phyloP scores from a whole-genome alignment of 352 stramenopile genomes.

The Thraustotheca clavata region DNA sequence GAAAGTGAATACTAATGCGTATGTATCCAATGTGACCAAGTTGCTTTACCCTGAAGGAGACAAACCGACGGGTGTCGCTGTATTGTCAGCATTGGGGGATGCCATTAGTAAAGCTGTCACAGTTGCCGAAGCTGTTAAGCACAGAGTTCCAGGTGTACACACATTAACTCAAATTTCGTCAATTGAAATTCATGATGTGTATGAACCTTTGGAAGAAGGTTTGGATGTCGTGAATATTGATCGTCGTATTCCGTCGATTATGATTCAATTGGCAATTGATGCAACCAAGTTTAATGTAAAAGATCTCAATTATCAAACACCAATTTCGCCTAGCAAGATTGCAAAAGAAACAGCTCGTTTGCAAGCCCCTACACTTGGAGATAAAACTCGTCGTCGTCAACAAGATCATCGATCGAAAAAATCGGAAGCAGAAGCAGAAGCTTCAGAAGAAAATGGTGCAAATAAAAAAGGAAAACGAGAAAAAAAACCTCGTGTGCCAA shows the following conservation, averaged over 20 bases:
- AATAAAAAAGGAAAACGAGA: slow-evolving; percentile 16
- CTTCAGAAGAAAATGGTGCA: slow-evolving; percentile 19
- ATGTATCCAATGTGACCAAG: slow-evolving; percentile 50
- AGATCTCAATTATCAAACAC: slow-evolving; percentile 62
- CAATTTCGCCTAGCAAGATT: slow-evolving; percentile 31
- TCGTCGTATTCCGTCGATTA: slow-evolving; percentile 64
- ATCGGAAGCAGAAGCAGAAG: slow-evolving; percentile 2
- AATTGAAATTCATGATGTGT: slow-evolving; percentile 72
- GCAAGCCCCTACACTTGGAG: no score
- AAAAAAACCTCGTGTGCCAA: slow-evolving; percentile 1
- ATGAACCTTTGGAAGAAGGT: slow-evolving; percentile 78
- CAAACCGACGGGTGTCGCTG: slow-evolving; percentile 25
- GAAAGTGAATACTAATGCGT: slow-evolving; percentile 68
- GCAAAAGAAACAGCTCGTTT: not conserved
- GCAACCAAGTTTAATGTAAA: slow-evolving; percentile 33
- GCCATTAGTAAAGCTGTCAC: slow-evolving; percentile 81
- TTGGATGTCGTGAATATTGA: slow-evolving; percentile 68
- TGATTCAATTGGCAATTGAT: slow-evolving; percentile 63
- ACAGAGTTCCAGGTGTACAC: slow-evolving; percentile 57
- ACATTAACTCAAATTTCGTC: slow-evolving; percentile 72
- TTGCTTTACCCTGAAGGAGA: not conserved
- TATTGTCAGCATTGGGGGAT: slow-evolving; percentile 76
- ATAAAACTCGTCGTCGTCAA: no score
- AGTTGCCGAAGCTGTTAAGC: slow-evolving; percentile 77
- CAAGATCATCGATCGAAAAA: not conserved